These are phyloP conservation scores for Candida nonsorbophila DNA, from an alignment of 805 yeast genomes.

Conservation along the genomic window DNA sequence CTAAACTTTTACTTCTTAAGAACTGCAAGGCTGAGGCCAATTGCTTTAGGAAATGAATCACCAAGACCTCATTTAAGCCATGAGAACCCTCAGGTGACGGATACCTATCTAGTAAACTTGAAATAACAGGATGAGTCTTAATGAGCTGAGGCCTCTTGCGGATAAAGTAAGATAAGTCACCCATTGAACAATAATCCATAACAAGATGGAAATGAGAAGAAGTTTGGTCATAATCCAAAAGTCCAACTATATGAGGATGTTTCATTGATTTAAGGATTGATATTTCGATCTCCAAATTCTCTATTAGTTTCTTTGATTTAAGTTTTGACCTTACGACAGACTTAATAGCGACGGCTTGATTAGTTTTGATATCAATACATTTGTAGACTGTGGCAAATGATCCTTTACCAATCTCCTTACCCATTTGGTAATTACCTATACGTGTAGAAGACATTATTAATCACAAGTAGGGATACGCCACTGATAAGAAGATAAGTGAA, in stretches of 20 bases:
- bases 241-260: constrained; percentile 89
- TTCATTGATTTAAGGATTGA: constrained; percentile 80
- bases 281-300: constrained; percentile 89
- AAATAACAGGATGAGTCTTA: constrained; percentile 71
- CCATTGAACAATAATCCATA: constrained; percentile 96
- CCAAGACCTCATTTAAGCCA: constrained; percentile 76
- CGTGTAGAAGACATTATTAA: constrained; percentile 1
- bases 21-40: constrained; percentile 80
- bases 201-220: constrained; percentile 75
- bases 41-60: constrained; percentile 82
- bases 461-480: too few relatives aligned
- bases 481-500: background rate
- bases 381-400: constrained; percentile 94
- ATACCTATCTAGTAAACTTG: constrained; percentile 69
- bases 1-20: constrained; percentile 75
- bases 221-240: constrained; percentile 79
- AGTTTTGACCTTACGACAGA: constrained; percentile 79
- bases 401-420: constrained; percentile 89
- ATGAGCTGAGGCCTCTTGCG: constrained; percentile 68
- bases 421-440: constrained; percentile 52
- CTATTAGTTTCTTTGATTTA: constrained; percentile 79
- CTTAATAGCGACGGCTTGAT: constrained; percentile 77
- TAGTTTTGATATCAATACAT: constrained; percentile 54
- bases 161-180: constrained; percentile 87
- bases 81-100: constrained; percentile 76